phyloP scores from a whole-genome alignment of 1,139 yeast species.

The Nakaseomyces bracarensis region DNA sequence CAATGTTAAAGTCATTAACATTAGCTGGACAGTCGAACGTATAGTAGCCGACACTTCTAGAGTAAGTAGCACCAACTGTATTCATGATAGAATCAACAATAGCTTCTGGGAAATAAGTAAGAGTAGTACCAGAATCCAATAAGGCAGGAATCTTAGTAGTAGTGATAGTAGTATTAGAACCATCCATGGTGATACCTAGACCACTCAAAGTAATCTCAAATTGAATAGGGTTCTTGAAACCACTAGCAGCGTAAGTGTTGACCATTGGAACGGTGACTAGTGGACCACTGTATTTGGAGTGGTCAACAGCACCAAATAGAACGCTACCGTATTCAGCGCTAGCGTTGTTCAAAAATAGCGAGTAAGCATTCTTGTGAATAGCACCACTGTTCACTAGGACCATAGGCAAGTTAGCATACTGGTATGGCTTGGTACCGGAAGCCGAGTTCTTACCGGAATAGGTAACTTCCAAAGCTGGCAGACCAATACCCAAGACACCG shows the following conservation, averaged over 20 bases:
- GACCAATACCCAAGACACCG: constrained; percentile 59
- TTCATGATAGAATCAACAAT: constrained; percentile 36
- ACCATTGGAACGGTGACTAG: constrained; percentile 40
- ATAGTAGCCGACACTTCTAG: constrained; percentile 32
- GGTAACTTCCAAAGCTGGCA: constrained; percentile 44
- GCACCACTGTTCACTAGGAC: constrained; percentile 45
- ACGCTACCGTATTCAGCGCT: constrained; percentile 38
- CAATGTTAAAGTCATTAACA: constrained; percentile 25
- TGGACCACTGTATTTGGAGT: constrained; percentile 41
- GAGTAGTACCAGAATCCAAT: constrained; percentile 61
- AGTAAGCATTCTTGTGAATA: constrained; percentile 45
- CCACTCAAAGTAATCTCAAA: constrained; percentile 39
- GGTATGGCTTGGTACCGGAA: constrained; percentile 17
- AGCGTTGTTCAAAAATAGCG: constrained; percentile 40
- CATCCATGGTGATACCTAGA: constrained; percentile 31
- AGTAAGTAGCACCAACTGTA: constrained; percentile 34
- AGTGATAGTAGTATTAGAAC: constrained; percentile 22
- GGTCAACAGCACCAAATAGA: constrained; percentile 52
- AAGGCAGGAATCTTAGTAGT: constrained; percentile 36
- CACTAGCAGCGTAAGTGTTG: constrained; percentile 30
- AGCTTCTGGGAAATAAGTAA: constrained; percentile 42
- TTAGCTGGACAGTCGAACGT: constrained; percentile 27
- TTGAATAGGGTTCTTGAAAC: constrained; percentile 32
- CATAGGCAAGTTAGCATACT: constrained; percentile 38
- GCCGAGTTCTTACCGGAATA: constrained; percentile 25